Evolutionary conservation across 176 grass and related monocot genomes (phyloP), one percentile per base, ranked within the genome.

Genomic region (Musa acuminata): DNA sequence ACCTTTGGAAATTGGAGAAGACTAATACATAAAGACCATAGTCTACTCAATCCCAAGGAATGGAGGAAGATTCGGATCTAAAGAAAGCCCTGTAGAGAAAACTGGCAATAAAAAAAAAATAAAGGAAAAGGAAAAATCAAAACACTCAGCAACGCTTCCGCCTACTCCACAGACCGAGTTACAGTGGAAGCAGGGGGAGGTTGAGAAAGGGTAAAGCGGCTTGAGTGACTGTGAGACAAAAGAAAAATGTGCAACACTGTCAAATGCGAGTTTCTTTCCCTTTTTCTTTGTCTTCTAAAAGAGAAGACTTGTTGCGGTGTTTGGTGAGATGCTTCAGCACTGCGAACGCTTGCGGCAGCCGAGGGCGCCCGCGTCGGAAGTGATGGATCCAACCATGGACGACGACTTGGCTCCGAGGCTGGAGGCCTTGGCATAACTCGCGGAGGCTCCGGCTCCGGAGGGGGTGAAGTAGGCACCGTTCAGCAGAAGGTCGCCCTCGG

Each of bases 401-500:
- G 67, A 70, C 14, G 67, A 70, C 67, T 70, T 70, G 67, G 67
- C 67, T 12, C 67, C 67, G 2, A 70, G 67, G 25, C 67, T 70
- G 35, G 67, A 70, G 35, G 67, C 67, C 67, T 70, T 70, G 48
- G 67, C 67, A 70, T 70, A 70, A 20, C 8, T 70, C 11, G 67
- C 67, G 2, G 67, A 50, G 43, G 67, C 67, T n/a, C 67, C 67
- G 10, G 67, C 67, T 50, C 67, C 67, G 43, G 67, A 70, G 20
- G 67, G 67, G 17, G 67, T 70, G 17, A 70, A 70, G 67, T 70
- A 70, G 67, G 67, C 67, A 20, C 67, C 67, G 8, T 70, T 70
- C 48, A 70, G 19, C 19, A 70, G 43, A 48, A 70, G 67, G 43
- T 70, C 67, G 10, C 67, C 67, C 4, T 70, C 67, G 14, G 67